These are phyloP conservation scores for Gentiana dahurica DNA, from an alignment of 257 asterid genomes.

Conservation along the genomic window DNA sequence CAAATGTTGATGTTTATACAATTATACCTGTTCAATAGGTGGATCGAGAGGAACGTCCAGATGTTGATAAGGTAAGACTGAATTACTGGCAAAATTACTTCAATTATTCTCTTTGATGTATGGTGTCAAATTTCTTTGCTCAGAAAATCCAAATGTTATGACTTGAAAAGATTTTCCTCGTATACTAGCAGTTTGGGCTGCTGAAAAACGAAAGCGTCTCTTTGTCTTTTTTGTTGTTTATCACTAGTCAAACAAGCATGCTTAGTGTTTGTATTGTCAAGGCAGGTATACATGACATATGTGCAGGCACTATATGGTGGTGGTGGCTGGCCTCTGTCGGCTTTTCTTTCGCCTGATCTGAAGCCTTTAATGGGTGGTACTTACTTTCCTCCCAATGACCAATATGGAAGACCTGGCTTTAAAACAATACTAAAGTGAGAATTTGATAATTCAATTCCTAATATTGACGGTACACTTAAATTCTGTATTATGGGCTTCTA, in stretches of 20 bases:
- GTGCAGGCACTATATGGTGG: constrained; percentile 91
- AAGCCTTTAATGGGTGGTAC: constrained; percentile 99
- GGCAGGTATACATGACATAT: constrained; percentile 92
- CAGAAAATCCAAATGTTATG: too few relatives aligned
- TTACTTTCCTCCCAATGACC: constrained; percentile 93
- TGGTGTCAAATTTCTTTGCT: not conserved
- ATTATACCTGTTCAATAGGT: constrained; percentile 34
- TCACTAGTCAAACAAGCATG: not conserved
- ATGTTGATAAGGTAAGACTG: constrained; percentile 72
- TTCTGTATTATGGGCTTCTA: too few relatives aligned
- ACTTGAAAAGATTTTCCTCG: too few relatives aligned
- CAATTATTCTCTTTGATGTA: not conserved
- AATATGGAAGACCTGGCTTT: constrained; percentile 89
- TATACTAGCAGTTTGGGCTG: too few relatives aligned
- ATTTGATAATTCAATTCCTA: not conserved
- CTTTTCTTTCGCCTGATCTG: constrained; percentile 82
- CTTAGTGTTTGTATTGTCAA: not conserved
- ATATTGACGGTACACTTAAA: not conserved
- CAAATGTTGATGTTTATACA: not conserved
- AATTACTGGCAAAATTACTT: too few relatives aligned
- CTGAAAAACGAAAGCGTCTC: too few relatives aligned
- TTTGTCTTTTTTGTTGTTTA: too few relatives aligned
- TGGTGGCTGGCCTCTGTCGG: constrained; percentile 97
- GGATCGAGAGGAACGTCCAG: constrained; percentile 96
- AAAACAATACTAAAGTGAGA: constrained; percentile 78